These are phyloP conservation scores for Penicillium subrubescens DNA, from an alignment of 495 filamentous ascomycete genomes.

Conservation along the genomic window DNA sequence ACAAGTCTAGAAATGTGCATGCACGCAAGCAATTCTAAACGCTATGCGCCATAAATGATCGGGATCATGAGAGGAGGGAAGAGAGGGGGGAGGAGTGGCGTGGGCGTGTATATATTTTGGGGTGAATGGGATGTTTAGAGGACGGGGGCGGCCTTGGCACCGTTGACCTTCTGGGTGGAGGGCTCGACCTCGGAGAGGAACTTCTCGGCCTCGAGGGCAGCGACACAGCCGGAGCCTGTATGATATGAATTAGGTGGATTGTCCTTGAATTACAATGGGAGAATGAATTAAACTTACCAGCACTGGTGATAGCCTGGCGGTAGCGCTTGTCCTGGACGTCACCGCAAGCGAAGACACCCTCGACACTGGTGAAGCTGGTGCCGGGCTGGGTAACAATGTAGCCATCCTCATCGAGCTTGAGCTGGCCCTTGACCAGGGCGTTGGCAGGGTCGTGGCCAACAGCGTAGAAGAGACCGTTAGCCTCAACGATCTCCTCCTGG, in stretches of 20 bases:
- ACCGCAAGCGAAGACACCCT: slow-evolving; percentile 94
- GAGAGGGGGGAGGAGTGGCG: slow-evolving; percentile 1
- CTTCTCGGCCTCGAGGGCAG: slow-evolving; percentile 93
- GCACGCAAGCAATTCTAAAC: slow-evolving; percentile 14
- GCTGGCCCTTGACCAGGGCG: slow-evolving; percentile 78
- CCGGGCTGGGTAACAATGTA: slow-evolving; percentile 91
- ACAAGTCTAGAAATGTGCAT: slow-evolving; percentile 22
- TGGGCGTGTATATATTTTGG: neutral
- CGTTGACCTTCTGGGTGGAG: slow-evolving; percentile 37
- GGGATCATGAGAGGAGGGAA: slow-evolving; percentile 17
- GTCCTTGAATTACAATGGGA: neutral
- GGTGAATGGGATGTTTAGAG: slow-evolving; percentile 44
- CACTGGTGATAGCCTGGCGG: slow-evolving; percentile 95
- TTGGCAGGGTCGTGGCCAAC: slow-evolving; percentile 97
- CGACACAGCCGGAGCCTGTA: slow-evolving; percentile 87
- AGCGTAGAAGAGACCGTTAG: slow-evolving; percentile 96
- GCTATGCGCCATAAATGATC: slow-evolving; percentile 11
- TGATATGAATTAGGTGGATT: slow-evolving; percentile 15
- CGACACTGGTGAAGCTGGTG: slow-evolving; percentile 81
- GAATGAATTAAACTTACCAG: slow-evolving; percentile 62
- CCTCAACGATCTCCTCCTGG: slow-evolving; percentile 76
- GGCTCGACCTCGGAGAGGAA: slow-evolving; percentile 47
- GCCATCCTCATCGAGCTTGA: slow-evolving; percentile 81
- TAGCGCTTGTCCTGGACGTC: slow-evolving; percentile 99
- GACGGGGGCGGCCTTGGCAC: slow-evolving; percentile 58